These are phyloP conservation scores for Limtongia smithiae DNA, from an alignment of 805 yeast genomes.

Conservation along the genomic window DNA sequence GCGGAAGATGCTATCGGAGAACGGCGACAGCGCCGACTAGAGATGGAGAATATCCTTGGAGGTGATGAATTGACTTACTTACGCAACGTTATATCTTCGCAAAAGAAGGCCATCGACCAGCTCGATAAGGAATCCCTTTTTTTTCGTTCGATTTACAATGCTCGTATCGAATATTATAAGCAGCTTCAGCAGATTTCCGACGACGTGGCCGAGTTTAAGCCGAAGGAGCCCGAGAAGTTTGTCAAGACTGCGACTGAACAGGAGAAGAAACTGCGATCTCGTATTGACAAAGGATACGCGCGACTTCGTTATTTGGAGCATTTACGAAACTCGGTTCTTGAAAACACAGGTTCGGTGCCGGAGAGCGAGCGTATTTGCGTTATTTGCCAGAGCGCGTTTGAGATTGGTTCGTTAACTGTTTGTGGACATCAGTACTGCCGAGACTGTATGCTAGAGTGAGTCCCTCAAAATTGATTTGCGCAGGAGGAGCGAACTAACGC, in stretches of 20 bases:
- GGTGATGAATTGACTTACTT: conserved; percentile 5
- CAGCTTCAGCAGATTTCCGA: conserved; percentile 86
- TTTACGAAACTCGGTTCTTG: conserved; percentile 35
- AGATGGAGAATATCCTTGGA: conserved; percentile 15
- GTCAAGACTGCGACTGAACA: conserved; percentile 27
- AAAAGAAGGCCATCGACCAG: conserved; percentile 42
- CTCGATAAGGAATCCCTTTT: conserved; percentile 50
- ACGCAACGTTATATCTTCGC: conserved; percentile 34
- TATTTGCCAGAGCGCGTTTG: conserved; percentile 70
- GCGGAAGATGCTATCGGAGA: conserved; percentile 18
- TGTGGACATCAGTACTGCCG: conserved; percentile 93
- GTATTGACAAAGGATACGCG: conserved; percentile 39
- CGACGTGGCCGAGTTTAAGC: conserved; percentile 55
- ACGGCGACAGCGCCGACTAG: conserved; percentile 11
- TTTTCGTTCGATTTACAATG: conserved; percentile 64
- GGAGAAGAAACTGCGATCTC: conserved; percentile 21
- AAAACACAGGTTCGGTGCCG: conserved; percentile 30
- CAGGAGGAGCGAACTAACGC: no score
- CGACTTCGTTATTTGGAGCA: conserved; percentile 49
- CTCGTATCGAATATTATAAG: conserved; percentile 76
- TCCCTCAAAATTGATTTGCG: no score
- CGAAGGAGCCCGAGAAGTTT: conserved; percentile 33
- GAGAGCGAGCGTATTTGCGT: conserved; percentile 57
- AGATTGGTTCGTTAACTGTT: conserved; percentile 72
- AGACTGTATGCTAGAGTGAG: conserved; percentile 58